These are phyloP conservation scores for Termitomyces sp. DNA, from an alignment of 768 basidiomycete genomes.

Conservation along the genomic window DNA sequence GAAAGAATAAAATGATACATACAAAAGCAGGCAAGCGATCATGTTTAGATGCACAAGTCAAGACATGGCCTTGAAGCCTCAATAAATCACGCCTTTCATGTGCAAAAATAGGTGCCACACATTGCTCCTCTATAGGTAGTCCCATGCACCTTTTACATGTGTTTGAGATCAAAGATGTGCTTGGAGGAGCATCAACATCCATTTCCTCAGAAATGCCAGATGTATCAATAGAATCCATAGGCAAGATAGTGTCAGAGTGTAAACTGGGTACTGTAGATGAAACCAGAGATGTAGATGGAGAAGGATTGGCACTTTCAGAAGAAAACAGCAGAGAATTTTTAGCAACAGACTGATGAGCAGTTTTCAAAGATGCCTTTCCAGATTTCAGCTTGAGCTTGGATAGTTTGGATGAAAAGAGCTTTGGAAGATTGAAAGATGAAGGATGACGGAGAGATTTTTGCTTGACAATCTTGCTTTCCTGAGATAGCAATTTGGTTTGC, in stretches of 20 bases:
- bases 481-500: not conserved
- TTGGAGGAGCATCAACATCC: not conserved
- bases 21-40: not conserved
- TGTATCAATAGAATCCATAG: not conserved
- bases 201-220: too few relatives aligned
- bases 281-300: not conserved
- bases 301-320: too few relatives aligned
- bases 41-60: not conserved
- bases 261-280: not conserved
- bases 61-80: not conserved
- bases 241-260: not conserved
- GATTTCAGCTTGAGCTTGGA: too few relatives aligned
- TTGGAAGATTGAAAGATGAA: not conserved
- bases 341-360: not conserved
- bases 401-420: too few relatives aligned
- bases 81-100: not conserved
- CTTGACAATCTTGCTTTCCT: not conserved
- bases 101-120: not conserved
- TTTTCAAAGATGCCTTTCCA: not conserved
- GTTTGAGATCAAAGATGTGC: not conserved
- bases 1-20: not conserved
- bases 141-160: not conserved
- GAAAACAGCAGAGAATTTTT: too few relatives aligned
- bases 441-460: not conserved
- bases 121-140: not conserved